phyloP scores from a whole-genome alignment of 129 eudicot species.

The Kitagawia praeruptora region DNA sequence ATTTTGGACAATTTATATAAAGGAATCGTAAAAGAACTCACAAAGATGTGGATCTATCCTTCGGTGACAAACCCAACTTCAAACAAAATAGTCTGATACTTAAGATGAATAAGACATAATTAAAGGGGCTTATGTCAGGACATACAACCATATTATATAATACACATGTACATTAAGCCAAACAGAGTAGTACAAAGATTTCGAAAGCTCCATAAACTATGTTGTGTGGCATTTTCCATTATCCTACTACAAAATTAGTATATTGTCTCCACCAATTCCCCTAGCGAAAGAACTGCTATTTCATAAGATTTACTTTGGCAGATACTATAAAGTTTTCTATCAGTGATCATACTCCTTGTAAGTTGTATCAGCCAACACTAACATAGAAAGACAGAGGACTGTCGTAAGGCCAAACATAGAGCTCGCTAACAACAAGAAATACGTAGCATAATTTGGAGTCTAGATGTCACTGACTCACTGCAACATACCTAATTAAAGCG shows the following conservation, averaged over 20 bases:
- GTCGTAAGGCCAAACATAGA: not conserved
- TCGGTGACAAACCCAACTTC: not conserved
- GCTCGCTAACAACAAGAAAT: not conserved
- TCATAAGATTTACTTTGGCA: not conserved
- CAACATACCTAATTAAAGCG: not conserved
- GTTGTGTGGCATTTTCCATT: not conserved
- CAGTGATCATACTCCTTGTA: not conserved
- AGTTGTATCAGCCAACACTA: not conserved
- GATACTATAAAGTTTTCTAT: not conserved
- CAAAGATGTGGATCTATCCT: not conserved
- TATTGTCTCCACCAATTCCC: not conserved
- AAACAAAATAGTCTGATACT: no score
- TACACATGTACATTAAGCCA: not conserved
- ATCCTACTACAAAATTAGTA: not conserved
- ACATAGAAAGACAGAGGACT: not conserved
- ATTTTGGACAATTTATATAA: not conserved
- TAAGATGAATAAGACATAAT: not conserved
- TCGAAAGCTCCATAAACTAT: not conserved
- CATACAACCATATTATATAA: not conserved
- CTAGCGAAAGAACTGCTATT: not conserved
- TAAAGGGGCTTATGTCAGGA: no score
- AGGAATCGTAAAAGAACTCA: not conserved
- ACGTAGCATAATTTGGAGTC: not conserved
- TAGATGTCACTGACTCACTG: not conserved
- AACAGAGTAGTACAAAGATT: not conserved